A percentile compares a stretch with the other conserved stretches of the same genome.
These are phyloP conservation scores for Rhodosporidiobolus sp. DNA, from an alignment of 768 basidiomycete species.

Conservation along the genomic window DNA sequence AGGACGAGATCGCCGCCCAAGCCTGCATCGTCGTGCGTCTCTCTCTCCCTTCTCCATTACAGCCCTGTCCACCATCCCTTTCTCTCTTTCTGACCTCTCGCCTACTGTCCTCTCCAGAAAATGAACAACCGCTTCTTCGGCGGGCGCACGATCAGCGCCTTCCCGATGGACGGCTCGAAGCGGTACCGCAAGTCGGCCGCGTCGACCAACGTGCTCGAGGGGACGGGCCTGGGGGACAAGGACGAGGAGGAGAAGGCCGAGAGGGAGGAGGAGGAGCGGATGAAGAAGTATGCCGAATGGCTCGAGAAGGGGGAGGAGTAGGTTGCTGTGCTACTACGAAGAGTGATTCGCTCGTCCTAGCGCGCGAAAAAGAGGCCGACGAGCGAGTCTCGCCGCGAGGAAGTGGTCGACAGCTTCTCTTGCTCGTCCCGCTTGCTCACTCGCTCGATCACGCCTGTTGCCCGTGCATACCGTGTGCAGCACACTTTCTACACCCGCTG, in stretches of 20 bases:
- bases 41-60: constrained; percentile 10
- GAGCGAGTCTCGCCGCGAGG: too few species aligned
- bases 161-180: constrained; percentile 67
- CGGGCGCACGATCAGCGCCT: constrained; percentile 75
- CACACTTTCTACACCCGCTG: too few species aligned
- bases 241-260: not conserved
- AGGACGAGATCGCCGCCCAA: constrained; percentile 84
- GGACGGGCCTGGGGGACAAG: constrained; percentile 1
- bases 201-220: constrained; percentile 6
- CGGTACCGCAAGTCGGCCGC: constrained; percentile 33
- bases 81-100: not conserved
- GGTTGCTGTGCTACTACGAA: not conserved
- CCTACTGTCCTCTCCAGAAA: constrained; percentile 57
- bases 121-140: constrained; percentile 93
- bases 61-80: not conserved
- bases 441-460: not conserved
- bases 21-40: constrained; percentile 77
- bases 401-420: not conserved
- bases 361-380: too few species aligned
- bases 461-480: too few species aligned
- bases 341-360: too few species aligned
- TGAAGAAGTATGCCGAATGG: constrained; percentile 37
- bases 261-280: constrained; percentile 29
- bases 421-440: not conserved
- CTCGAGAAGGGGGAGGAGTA: constrained; percentile 32